phyloP scores from a whole-genome alignment of 176 grass and related monocot species.

The Panicum miliaceum region DNA sequence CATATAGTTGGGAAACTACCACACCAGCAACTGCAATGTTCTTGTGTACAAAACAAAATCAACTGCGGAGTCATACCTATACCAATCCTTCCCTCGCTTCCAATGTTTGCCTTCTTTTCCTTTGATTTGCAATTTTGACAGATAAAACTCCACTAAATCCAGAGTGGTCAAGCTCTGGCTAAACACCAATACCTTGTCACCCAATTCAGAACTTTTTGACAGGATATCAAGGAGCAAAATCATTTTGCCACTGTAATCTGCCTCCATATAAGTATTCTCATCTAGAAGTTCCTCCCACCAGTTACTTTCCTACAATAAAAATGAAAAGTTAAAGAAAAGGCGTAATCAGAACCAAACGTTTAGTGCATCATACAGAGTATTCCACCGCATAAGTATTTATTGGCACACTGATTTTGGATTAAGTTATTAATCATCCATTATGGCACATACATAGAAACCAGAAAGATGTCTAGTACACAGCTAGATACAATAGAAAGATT shows the following conservation, averaged over 20 bases:
- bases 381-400: slow-evolving; percentile 27
- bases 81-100: slow-evolving; percentile 99
- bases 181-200: slow-evolving; percentile 92
- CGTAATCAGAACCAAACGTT: slow-evolving; percentile 23
- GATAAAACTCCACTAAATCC: slow-evolving; percentile 88
- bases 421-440: slow-evolving; percentile 4
- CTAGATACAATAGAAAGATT: slow-evolving; percentile 20
- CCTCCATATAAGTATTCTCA: slow-evolving; percentile 72
- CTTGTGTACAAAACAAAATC: slow-evolving; percentile 17
- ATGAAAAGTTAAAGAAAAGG: not conserved
- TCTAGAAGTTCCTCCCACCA: slow-evolving; percentile 90
- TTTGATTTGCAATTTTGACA: slow-evolving; percentile 79
- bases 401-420: not conserved
- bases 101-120: slow-evolving; percentile 78
- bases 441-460: slow-evolving; percentile 15
- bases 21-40: slow-evolving; percentile 22
- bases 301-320: slow-evolving; percentile 60
- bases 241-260: slow-evolving; percentile 96
- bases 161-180: slow-evolving; percentile 94
- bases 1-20: not conserved
- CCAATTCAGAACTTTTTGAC: slow-evolving; percentile 70
- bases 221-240: slow-evolving; percentile 91
- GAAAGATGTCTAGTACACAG: slow-evolving; percentile 21
- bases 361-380: not conserved
- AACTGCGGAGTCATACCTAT: slow-evolving; percentile 69